Evolutionary conservation across 2,329 filamentous ascomycete species (phyloP), one percentile per base, ranked within the genome.

Genomic region (Aspergillus chevalieri): DNA sequence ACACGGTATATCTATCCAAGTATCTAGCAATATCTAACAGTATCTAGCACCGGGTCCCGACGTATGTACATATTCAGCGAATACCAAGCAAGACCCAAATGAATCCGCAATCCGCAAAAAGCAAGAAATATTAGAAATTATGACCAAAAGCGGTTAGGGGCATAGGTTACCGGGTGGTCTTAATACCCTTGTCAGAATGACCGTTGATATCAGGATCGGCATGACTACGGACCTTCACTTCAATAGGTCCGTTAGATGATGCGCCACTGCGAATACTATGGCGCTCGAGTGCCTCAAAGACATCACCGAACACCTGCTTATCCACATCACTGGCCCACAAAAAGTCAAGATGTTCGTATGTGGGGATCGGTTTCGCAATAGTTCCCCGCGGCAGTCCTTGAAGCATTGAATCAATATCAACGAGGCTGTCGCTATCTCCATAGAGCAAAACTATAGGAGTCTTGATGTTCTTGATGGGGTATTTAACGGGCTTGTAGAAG

Each of bases 301-400:
- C 89, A 65, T 95, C 89, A 14, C 85, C 87, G 63, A 96, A 96
- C 2, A 97, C 92, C 47, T 90, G 82, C 1, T 78, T 75, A 57
- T 95, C 81, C 6, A 95, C 87, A 61, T 96, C 90, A 34, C 82
- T 78, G 0, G 88, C 93, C 93, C 93, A 98, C 1, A 98, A 76
- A 61, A 98, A 95, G 68, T 98, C 93, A 21, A 98, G 81, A 68
- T 98, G 93, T 68, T 98, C 93, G 67, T 95, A 98, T 65, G 95
- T 89, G 0, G 86, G 83, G 39, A 98, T 87, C 63, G 92, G 86
- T 34, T 84, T 93, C 1, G 89, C 89, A 2, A 92, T 79, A 0
- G 93, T 97, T 66, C 89, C 87, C 19, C 78, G 77, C 0, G 93
- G 93, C 10, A 98, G 77, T 67, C 95, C 90, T 64, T 84, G 85